Conservation (phyloP, 345 rosid genomes). For the Citropsis articulata region DNA sequence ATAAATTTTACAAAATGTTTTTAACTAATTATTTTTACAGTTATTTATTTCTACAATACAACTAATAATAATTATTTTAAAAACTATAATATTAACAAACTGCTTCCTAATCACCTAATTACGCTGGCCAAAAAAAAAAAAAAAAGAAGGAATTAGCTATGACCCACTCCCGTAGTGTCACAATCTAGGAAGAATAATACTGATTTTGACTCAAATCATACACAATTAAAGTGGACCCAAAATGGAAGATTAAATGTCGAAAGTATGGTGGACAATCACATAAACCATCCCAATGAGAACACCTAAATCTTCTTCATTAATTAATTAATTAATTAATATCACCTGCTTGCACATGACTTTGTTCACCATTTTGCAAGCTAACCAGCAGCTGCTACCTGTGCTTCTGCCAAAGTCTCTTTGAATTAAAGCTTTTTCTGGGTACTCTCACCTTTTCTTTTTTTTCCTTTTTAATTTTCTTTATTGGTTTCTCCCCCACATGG, state of each 20-base stretch:
- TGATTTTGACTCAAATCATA: slow-evolving; percentile 13
- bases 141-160: background rate
- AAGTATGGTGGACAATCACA: slow-evolving; percentile 37
- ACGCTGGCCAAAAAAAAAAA: too few relatives aligned
- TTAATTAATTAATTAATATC: background rate
- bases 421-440: slow-evolving; percentile 8
- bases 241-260: slow-evolving; percentile 36
- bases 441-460: background rate
- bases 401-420: slow-evolving; percentile 9
- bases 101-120: background rate
- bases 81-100: too few relatives aligned
- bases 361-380: slow-evolving; percentile 39
- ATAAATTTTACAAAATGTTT: too few relatives aligned
- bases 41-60: too few relatives aligned
- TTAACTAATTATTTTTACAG: accelerated
- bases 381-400: background rate
- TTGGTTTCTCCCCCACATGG: slow-evolving; percentile 17
- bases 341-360: slow-evolving; percentile 25
- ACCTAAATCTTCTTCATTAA: slow-evolving; percentile 10
- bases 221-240: slow-evolving; percentile 15
- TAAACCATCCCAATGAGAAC: slow-evolving; percentile 19
- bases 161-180: background rate
- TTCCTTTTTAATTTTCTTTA: background rate
- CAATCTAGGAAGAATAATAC: slow-evolving; percentile 18
- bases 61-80: too few relatives aligned